Conservation (phyloP, 805 yeast genomes). For the Pichia scutulata region DNA sequence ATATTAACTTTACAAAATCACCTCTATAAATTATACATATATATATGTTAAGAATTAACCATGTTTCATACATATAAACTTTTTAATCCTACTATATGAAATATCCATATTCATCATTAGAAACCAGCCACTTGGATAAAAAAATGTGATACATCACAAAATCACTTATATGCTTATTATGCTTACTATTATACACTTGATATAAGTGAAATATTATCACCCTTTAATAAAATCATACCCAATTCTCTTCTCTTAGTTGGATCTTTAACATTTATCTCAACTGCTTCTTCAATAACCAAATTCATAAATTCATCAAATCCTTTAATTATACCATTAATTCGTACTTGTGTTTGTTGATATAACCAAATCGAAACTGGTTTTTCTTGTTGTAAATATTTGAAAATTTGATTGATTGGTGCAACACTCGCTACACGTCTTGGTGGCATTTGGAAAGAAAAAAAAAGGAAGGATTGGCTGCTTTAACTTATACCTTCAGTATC, state of each 20-base stretch:
- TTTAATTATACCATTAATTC: conserved; percentile 75
- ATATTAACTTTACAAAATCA: not conserved
- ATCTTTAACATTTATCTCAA: conserved; percentile 51
- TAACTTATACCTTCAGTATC: too few species aligned
- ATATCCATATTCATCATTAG: not conserved
- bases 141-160: conserved; percentile 8
- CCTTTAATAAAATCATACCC: conserved; percentile 78
- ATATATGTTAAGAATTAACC: too few species aligned
- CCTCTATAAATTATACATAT: not conserved
- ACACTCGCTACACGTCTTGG: conserved; percentile 48
- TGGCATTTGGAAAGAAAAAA: too few species aligned
- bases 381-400: conserved; percentile 79
- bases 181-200: conserved; percentile 26
- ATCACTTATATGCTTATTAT: too few species aligned
- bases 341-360: conserved; percentile 69
- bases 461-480: too few species aligned
- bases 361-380: conserved; percentile 79
- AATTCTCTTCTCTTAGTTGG: conserved; percentile 36
- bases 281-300: conserved; percentile 50
- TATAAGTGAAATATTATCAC: conserved; percentile 87
- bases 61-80: not conserved
- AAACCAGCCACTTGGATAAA: not conserved
- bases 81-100: not conserved
- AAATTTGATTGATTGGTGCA: conserved; percentile 89
- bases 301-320: conserved; percentile 99